Percentiles rank a stretch among this genome's conserved stretches.
Evolutionary conservation across 257 asterid genomes (phyloP).

Genomic region (Ehretia macrophylla): DNA sequence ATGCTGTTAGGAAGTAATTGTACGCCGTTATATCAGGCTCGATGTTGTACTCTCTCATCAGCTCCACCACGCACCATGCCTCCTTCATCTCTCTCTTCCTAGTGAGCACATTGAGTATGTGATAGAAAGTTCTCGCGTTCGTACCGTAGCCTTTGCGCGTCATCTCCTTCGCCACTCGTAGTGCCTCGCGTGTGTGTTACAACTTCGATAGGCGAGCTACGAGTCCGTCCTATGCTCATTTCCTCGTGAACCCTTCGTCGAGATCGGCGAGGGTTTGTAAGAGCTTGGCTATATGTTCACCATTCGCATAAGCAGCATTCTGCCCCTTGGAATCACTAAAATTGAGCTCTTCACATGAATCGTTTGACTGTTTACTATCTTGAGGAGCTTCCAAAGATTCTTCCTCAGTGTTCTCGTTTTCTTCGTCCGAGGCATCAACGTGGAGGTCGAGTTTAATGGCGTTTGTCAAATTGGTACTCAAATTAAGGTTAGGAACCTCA

Average conservation of each 20-base stretch:
- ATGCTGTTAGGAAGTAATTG: slow-evolving; percentile 47
- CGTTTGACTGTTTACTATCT: too few relatives aligned
- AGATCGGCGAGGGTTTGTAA: slow-evolving; percentile 34
- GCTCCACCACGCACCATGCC: slow-evolving; percentile 54
- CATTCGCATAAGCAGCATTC: too few relatives aligned
- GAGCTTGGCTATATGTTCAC: too few relatives aligned
- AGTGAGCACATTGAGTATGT: slow-evolving; percentile 45
- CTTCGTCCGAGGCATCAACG: too few relatives aligned
- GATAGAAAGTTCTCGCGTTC: slow-evolving; percentile 48
- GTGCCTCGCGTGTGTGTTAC: slow-evolving; percentile 40
- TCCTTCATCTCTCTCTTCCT: slow-evolving; percentile 36
- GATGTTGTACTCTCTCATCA: slow-evolving; percentile 37
- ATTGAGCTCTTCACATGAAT: too few relatives aligned
- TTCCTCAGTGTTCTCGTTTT: too few relatives aligned
- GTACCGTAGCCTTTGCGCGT: slow-evolving; percentile 31
- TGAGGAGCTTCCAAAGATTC: too few relatives aligned
- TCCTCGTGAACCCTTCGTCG: slow-evolving; percentile 37
- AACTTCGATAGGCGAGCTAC: slow-evolving; percentile 47
- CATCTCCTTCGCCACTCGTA: slow-evolving; percentile 52
- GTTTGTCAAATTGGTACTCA: too few relatives aligned
- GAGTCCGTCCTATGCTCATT: slow-evolving; percentile 55
- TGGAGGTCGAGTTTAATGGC: too few relatives aligned
- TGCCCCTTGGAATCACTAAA: too few relatives aligned
- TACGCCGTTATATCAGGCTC: slow-evolving; percentile 37
- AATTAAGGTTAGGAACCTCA: too few relatives aligned